A percentile compares a stretch with the other conserved stretches of the same genome.
phyloP scores from a whole-genome alignment of 805 yeast genomes.

The Ogataea methylovora region DNA sequence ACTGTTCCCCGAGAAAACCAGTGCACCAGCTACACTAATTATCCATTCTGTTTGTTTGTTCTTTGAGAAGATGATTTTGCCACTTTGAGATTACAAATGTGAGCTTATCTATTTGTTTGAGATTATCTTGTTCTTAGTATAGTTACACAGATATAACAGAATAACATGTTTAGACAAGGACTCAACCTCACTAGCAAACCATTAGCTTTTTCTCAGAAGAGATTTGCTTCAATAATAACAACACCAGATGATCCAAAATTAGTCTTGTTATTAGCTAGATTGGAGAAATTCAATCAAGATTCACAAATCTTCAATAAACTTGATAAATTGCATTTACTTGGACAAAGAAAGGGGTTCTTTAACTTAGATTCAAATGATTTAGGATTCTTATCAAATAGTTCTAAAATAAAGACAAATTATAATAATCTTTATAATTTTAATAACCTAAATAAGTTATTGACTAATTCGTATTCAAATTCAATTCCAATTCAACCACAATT shows the following conservation, averaged over 20 bases:
- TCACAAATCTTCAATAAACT: slow-evolving; percentile 21
- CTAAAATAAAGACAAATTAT: slow-evolving; percentile 14
- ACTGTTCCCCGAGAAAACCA: too few species aligned
- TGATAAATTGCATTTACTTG: slow-evolving; percentile 21
- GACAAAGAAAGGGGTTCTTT: slow-evolving; percentile 26
- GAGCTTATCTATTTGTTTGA: too few species aligned
- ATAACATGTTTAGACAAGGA: too few species aligned
- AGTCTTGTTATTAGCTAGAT: slow-evolving; percentile 18
- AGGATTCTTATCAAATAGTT: slow-evolving; percentile 20
- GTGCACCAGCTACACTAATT: too few species aligned
- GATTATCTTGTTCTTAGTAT: too few species aligned
- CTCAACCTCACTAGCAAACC: too few species aligned
- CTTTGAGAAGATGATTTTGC: too few species aligned
- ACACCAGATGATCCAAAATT: slow-evolving; percentile 22
- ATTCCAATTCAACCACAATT: slow-evolving; percentile 16
- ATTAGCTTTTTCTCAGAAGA: too few species aligned
- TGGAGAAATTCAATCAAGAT: slow-evolving; percentile 20
- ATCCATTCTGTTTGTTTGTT: too few species aligned
- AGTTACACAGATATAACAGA: too few species aligned
- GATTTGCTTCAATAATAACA: slow-evolving; percentile 19
- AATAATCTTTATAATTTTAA: slow-evolving; percentile 21
- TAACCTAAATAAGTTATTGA: slow-evolving; percentile 17
- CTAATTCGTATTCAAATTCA: slow-evolving; percentile 16
- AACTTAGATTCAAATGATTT: slow-evolving; percentile 21
- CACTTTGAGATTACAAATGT: too few species aligned